Conservation (phyloP, 164 flowering plant genomes). For the Liriodendron chinense region DNA sequence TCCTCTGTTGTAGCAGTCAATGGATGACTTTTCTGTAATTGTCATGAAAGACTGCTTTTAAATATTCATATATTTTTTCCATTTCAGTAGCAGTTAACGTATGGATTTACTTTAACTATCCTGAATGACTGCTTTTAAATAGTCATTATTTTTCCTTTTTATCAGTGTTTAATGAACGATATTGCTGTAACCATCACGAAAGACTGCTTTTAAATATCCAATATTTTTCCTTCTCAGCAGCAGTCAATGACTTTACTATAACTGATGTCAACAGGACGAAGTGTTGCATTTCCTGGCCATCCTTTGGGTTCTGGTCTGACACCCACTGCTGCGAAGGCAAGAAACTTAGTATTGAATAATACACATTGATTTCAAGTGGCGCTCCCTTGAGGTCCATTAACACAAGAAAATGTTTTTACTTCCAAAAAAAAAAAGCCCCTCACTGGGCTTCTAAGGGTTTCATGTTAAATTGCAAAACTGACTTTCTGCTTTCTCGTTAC, state of each 20-base stretch:
- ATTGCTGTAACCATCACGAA: not conserved
- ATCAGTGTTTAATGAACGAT: not conserved
- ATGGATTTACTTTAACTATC: not conserved
- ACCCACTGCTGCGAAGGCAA: conserved; percentile 90
- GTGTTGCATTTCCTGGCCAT: conserved; percentile 99
- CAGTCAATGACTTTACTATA: conserved; percentile 6
- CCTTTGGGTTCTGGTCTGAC: conserved; percentile 92
- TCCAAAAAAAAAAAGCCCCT: conserved; percentile 11
- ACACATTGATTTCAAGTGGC: conserved; percentile 42
- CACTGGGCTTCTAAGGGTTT: conserved; percentile 23
- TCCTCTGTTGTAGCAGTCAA: not conserved
- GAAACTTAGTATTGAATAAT: conserved; percentile 43
- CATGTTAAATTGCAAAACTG: not conserved
- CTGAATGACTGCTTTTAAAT: not conserved
- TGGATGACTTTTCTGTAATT: not conserved
- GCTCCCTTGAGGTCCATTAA: conserved; percentile 42
- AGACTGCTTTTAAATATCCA: conserved; percentile 1
- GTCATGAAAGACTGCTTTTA: not conserved
- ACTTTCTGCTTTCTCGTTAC: conserved; percentile 10
- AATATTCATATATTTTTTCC: not conserved
- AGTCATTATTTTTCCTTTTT: too few species aligned
- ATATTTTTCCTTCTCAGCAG: not conserved
- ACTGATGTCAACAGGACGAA: conserved; percentile 63
- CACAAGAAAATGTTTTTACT: conserved; percentile 18
- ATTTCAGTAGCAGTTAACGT: not conserved